Percentiles rank a stretch among this genome's conserved stretches.
Evolutionary conservation across 371 early-diverging fungal species (phyloP).

Genomic region (Blakeslea trispora): DNA sequence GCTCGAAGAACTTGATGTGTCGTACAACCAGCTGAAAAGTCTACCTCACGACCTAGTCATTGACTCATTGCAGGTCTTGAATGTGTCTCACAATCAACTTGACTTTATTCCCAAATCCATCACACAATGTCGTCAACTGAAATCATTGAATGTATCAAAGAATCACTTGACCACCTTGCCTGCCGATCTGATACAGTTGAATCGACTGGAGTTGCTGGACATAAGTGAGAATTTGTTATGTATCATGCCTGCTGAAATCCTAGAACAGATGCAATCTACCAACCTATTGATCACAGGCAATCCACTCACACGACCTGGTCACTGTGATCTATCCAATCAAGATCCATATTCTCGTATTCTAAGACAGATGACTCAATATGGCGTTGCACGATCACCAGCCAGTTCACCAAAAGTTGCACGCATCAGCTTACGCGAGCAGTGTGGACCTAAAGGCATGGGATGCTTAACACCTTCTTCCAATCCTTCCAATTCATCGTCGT

Average conservation of each 20-base stretch:
- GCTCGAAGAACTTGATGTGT: slow-evolving; percentile 57
- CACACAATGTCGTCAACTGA: slow-evolving; percentile 42
- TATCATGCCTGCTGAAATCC: slow-evolving; percentile 62
- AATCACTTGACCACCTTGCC: slow-evolving; percentile 64
- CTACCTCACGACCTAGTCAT: slow-evolving; percentile 36
- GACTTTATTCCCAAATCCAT: slow-evolving; percentile 62
- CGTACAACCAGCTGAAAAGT: slow-evolving; percentile 51
- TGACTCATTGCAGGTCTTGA: slow-evolving; percentile 34
- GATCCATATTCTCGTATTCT: slow-evolving; percentile 54
- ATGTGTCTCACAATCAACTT: slow-evolving; percentile 59
- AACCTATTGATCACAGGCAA: slow-evolving; percentile 64
- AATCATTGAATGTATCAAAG: slow-evolving; percentile 53
- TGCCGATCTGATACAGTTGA: slow-evolving; percentile 54
- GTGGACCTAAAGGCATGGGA: slow-evolving; percentile 45
- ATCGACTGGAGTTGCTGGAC: slow-evolving; percentile 58
- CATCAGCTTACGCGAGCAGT: slow-evolving; percentile 17
- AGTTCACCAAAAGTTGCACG: slow-evolving; percentile 9
- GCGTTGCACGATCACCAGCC: slow-evolving; percentile 40
- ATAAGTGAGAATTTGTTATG: slow-evolving; percentile 63
- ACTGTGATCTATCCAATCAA: slow-evolving; percentile 40
- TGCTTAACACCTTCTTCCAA: slow-evolving; percentile 30
- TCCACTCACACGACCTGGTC: slow-evolving; percentile 57
- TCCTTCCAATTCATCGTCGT: slow-evolving; percentile 21
- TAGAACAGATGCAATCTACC: slow-evolving; percentile 55
- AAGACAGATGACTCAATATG: slow-evolving; percentile 53